Evolutionary conservation across 306 rosid genomes (phyloP), one percentile per base, ranked within the genome.

Genomic region (Elaeagnus macrophylla): DNA sequence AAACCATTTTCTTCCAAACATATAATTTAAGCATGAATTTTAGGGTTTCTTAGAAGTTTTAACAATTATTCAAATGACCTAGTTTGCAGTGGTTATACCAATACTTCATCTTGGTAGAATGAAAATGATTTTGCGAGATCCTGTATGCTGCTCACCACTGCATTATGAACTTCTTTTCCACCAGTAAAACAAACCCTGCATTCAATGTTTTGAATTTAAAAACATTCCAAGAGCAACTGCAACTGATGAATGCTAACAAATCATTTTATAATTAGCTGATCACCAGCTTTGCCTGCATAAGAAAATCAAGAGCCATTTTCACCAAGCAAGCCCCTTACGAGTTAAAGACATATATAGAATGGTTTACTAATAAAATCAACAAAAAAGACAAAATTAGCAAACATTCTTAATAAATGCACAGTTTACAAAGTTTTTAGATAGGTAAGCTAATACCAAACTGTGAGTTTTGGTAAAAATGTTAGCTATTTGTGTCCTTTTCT

Each of bases 91-190:
- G 39, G 19, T 53, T 64, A 65, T 84, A 91, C 99, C 95, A 93
- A 62, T 54, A 93, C 99, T 93, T 93, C 99, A 69, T 93, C 99
- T 39, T 84, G 72, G 44, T 93, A 93, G 78, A 74, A 53, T 39
- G 95, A 87, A 70, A 84, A 82, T 1, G 77, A 77, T 60, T 81
- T 80, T 43, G 95, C 93, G 75, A 93, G 76, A 81, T 93, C 99
- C 75, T 87, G 96, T 61, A 93, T 77, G 63, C 99, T 93, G 87
- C 96, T 87, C 57, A 93, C 80, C 50, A 84, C 62, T 62, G 99
- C 99, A 87, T 80, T 59, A 64, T 87, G 96, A 77, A 93, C 96
- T 73, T 93, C 96, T 60, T 69, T 87, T 38, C 99, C 94, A 39
- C 99, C 99, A 59, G 81, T 61, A 61, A 93, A 95, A 66, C 96